These are phyloP conservation scores for Leptographium galeiforme DNA, from an alignment of 2,329 filamentous ascomycete genomes.

Conservation along the genomic window DNA sequence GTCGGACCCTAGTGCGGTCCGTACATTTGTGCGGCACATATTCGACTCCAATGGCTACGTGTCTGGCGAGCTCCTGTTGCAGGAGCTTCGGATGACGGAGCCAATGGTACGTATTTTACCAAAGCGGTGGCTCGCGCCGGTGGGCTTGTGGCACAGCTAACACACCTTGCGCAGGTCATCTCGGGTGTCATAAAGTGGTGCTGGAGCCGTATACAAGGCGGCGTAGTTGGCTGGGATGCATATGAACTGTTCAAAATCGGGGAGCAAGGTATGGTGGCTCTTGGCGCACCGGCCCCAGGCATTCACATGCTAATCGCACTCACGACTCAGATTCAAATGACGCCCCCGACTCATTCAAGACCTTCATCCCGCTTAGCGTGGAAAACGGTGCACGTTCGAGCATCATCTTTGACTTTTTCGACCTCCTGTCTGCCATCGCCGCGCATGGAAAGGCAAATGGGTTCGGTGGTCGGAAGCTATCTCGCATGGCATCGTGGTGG, in stretches of 20 bases:
- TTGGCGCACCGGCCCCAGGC: neutral
- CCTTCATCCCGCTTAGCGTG: constrained; percentile 88
- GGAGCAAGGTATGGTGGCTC: constrained; percentile 54
- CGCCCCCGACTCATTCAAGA: constrained; percentile 86
- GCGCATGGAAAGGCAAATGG: constrained; percentile 91
- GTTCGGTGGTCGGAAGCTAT: constrained; percentile 83
- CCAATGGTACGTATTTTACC: constrained; percentile 57
- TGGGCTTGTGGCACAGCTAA: neutral
- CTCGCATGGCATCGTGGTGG: constrained; percentile 96
- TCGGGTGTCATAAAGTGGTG: constrained; percentile 97
- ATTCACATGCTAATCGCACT: neutral
- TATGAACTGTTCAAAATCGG: constrained; percentile 94
- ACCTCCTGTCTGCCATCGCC: constrained; percentile 77
- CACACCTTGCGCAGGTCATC: constrained; percentile 49
- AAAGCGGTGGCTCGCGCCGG: neutral
- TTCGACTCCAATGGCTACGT: constrained; percentile 58
- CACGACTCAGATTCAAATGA: constrained; percentile 62
- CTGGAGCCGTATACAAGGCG: constrained; percentile 83
- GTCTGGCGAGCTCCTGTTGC: constrained; percentile 57
- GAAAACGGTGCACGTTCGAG: constrained; percentile 73
- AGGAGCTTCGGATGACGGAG: constrained; percentile 85
- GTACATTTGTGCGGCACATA: constrained; percentile 85
- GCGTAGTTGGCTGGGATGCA: constrained; percentile 91
- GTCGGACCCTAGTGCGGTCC: constrained; percentile 80
- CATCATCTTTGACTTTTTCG: constrained; percentile 95